Evolutionary conservation across 257 asterid species (phyloP), one percentile per base, ranked within the genome.

Genomic region (Ehretia macrophylla): DNA sequence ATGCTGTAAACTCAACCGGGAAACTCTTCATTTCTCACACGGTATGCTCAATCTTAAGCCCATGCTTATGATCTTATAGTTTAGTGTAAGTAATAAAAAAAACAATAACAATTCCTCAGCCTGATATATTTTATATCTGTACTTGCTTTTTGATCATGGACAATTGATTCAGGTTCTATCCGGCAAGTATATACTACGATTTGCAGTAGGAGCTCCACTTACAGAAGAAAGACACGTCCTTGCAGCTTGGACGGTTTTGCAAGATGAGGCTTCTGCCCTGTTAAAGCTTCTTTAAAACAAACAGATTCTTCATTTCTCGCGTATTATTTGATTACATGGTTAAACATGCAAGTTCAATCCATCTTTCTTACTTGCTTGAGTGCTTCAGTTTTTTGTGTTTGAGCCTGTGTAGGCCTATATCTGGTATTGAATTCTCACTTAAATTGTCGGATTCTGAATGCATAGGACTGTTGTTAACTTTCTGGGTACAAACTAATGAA

Each of bases 11-110:
- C 78, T 79, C 95, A 20, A 76, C 94, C 2, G 99, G 99, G 42
- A 81, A 77, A 69, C 67, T 92, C 63, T 88, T 75, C 81, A 86
- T 92, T 54, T 81, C 95, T 59, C 99, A 91, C 86, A 91, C 98
- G 14, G 98, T 91, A 79, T n/a, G 72, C 50, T 65, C 56, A 63
- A 58, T 23, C 22, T 18, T 52, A 52, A 52, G 56, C 35, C n/a
- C n/a, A n/a, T n/a, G n/a, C n/a, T n/a, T n/a, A n/a, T n/a, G n/a
- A n/a, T n/a, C n/a, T n/a, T n/a, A n/a, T n/a, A n/a, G n/a, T n/a
- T n/a, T n/a, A n/a, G n/a, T n/a, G n/a, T n/a, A n/a, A n/a, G n/a
- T n/a, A n/a, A n/a, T n/a, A n/a, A n/a, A n/a, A n/a, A 0, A 1
- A 18, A 16, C 12, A 1, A 42, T 1, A 42, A 10, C 47, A n/a